Evolutionary conservation across 371 early-diverging fungal species (phyloP), one percentile per base, ranked within the genome.

Genomic region (Mortierella sp.): DNA sequence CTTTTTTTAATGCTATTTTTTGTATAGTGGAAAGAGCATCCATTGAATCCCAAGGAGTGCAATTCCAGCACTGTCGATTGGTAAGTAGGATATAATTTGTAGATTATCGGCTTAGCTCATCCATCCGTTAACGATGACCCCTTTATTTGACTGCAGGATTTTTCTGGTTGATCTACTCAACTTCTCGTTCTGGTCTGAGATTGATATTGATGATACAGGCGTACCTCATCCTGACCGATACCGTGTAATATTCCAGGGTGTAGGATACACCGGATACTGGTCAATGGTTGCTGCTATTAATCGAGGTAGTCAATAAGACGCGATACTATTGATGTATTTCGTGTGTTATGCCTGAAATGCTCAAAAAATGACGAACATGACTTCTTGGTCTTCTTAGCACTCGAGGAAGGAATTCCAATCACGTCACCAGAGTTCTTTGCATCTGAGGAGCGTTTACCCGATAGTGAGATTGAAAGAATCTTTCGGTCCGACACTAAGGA

Each of bases 111-210:
- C n/a, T n/a, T n/a, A n/a, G n/a, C n/a, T n/a, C n/a, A n/a, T n/a
- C n/a, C n/a, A n/a, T n/a, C n/a, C n/a, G n/a, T n/a, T n/a, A n/a
- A 40, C 13, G 40, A 40, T 40, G 13, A 9, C 40, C 28, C 53
- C 9, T 66, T 6, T 32, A 7, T 13, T 8, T 3, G 1, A 12
- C 29, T 34, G 47, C 53, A 88, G 93, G 95, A 95, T 96, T 32
- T 96, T 96, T 61, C 65, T 96, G 22, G 89, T 95, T 0, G 97
- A 96, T 74, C 76, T 91, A 13, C 85, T 96, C 26, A 96, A 96
- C 83, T 96, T 96, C 79, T 96, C 95, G n/a, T 96, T 96, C 72
- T 96, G 95, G 95, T 86, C 91, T 42, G 90, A 92, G 61, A 60
- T 86, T 26, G 89, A 88, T 37, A 76, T 72, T 15, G 83, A 75